Evolutionary conservation across 768 basidiomycete species (phyloP).

Genomic region (Collybiopsis confluens): DNA sequence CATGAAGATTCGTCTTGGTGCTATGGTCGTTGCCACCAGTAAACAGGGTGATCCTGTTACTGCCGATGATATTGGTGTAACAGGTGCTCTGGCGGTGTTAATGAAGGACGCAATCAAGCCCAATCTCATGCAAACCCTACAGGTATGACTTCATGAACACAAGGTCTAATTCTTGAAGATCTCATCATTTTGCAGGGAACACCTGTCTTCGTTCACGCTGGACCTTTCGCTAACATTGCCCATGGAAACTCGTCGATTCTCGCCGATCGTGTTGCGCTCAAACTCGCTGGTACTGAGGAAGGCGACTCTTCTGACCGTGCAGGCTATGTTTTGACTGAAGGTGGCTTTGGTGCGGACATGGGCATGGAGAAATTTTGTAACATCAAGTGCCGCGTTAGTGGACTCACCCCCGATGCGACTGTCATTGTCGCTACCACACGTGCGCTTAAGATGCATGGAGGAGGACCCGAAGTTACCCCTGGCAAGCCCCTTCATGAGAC

Average conservation of each 20-base stretch:
- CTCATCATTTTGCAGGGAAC: constrained; percentile 58
- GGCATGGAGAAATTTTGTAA: constrained; percentile 99
- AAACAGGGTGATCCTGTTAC: constrained; percentile 90
- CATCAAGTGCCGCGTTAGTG: constrained; percentile 95
- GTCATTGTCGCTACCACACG: constrained; percentile 97
- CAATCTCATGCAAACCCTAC: constrained; percentile 96
- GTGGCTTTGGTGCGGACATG: constrained; percentile 98
- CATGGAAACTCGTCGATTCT: constrained; percentile 98
- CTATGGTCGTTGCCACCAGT: constrained; percentile 96
- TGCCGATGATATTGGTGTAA: constrained; percentile 93
- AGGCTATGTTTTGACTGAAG: constrained; percentile 97
- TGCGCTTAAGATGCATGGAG: constrained; percentile 99
- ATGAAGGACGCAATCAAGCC: constrained; percentile 99
- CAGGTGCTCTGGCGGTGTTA: constrained; percentile 91
- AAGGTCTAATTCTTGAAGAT: too few relatives aligned
- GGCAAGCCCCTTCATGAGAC: constrained; percentile 92
- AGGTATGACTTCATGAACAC: constrained; percentile 41
- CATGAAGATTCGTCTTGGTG: constrained; percentile 88
- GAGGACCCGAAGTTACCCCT: constrained; percentile 93
- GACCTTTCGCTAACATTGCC: constrained; percentile 98
- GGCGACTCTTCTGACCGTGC: constrained; percentile 78
- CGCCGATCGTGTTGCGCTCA: constrained; percentile 94
- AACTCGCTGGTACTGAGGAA: constrained; percentile 92
- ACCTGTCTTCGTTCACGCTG: constrained; percentile 97
- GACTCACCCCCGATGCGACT: constrained; percentile 88